Conservation (phyloP, 352 stramenopile genomes). For the Globisporangium iwayamae region DNA sequence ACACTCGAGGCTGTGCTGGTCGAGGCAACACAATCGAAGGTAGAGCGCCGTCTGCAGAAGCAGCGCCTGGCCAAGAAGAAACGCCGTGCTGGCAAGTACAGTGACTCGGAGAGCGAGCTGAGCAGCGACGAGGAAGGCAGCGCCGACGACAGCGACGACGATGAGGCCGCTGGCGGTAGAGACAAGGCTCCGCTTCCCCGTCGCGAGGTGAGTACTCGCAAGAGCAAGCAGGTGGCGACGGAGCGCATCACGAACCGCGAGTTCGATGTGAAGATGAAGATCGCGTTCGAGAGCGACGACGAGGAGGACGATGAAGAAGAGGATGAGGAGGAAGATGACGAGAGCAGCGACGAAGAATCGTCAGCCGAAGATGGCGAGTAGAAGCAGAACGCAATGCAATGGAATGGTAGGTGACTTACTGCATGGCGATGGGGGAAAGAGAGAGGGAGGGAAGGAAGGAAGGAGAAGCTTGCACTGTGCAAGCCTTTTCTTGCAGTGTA, state of each 20-base stretch:
- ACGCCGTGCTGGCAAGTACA: conserved; percentile 18
- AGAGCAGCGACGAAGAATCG: conserved; percentile 15
- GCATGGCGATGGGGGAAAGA: background rate
- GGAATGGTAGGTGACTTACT: background rate
- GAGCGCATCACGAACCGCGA: conserved; percentile 59
- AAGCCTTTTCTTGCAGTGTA: too few relatives aligned
- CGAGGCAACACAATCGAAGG: conserved; percentile 26
- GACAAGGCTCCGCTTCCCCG: conserved; percentile 17
- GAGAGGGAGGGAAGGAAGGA: background rate
- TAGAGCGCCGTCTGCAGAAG: conserved; percentile 34
- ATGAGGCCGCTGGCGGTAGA: conserved; percentile 15
- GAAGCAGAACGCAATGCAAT: background rate
- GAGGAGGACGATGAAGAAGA: conserved; percentile 27
- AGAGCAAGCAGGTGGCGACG: conserved; percentile 54
- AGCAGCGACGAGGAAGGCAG: conserved; percentile 22
- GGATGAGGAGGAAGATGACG: conserved; percentile 19
- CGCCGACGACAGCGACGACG: conserved; percentile 8
- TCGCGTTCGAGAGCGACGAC: conserved; percentile 42
- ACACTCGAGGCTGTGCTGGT: conserved; percentile 34
- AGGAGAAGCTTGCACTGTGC: background rate
- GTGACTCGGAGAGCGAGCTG: conserved; percentile 33
- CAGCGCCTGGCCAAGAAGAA: conserved; percentile 32
- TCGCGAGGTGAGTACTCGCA: conserved; percentile 41
- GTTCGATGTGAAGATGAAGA: conserved; percentile 55
- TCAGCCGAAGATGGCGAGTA: conserved; percentile 16